Evolutionary conservation across 139 green algal species (phyloP).

Genomic region (Desmodesmus armatus): DNA sequence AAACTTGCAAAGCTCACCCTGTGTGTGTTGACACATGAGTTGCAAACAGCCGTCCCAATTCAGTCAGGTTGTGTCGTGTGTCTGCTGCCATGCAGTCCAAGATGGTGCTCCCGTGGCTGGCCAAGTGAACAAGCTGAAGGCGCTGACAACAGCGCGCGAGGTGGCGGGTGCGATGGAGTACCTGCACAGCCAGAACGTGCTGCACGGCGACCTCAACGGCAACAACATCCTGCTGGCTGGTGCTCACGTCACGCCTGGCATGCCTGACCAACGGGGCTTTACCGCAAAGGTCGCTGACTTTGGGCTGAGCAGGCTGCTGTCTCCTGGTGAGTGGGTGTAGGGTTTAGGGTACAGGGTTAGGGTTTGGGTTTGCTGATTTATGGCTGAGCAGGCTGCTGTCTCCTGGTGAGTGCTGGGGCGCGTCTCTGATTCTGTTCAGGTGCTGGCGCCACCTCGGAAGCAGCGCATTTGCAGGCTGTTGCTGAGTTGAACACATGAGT

Average conservation of each 20-base stretch:
- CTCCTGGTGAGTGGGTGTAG: neutral
- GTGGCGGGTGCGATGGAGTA: conserved; percentile 55
- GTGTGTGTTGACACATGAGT: too few species aligned
- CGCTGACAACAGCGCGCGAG: conserved; percentile 40
- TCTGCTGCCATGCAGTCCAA: too few species aligned
- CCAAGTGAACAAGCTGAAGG: neutral
- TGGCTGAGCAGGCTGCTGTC: conserved; percentile 27
- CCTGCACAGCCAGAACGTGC: conserved; percentile 55
- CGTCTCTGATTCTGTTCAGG: too few species aligned
- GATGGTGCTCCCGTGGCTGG: conserved; percentile 13
- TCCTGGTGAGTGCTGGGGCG: conserved; percentile 21
- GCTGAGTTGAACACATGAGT: too few species aligned
- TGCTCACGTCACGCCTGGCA: neutral
- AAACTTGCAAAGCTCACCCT: too few species aligned
- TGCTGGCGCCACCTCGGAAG: neutral
- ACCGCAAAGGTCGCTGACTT: conserved; percentile 47
- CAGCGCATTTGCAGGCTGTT: too few species aligned
- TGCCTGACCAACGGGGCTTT: conserved; percentile 8
- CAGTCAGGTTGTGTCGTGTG: too few species aligned
- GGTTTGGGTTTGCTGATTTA: conserved; percentile 46
- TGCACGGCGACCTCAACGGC: conserved; percentile 66
- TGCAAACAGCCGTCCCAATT: too few species aligned
- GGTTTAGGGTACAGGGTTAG: neutral
- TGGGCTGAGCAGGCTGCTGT: conserved; percentile 33
- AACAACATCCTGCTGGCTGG: conserved; percentile 53